Percentiles rank a stretch among this genome's conserved stretches.
Evolutionary conservation across 192 early-diverging fungal genomes (phyloP).

Genomic region (Spinellus fusiger): DNA sequence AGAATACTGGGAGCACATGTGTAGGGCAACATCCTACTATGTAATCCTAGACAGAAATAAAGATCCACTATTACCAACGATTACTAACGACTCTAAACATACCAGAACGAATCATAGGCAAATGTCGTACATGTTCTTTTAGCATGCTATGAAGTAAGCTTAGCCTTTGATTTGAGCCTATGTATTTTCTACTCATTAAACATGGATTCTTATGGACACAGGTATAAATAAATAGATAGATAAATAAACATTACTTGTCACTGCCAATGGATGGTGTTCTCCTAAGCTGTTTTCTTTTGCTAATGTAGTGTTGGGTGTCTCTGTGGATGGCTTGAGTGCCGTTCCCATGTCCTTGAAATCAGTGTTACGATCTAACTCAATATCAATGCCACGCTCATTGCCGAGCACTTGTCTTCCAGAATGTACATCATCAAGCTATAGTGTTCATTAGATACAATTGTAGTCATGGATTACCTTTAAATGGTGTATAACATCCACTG

Average conservation of each 20-base stretch:
- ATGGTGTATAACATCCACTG: constrained; percentile 76
- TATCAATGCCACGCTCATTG: constrained; percentile 66
- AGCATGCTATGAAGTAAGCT: constrained; percentile 12
- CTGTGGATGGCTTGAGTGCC: neutral
- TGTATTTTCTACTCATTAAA: too few species aligned
- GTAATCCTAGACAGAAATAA: neutral
- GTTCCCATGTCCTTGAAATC: constrained; percentile 41
- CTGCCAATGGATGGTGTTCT: neutral
- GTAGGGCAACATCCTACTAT: constrained; percentile 30
- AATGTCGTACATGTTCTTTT: constrained; percentile 8
- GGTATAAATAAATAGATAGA: too few species aligned
- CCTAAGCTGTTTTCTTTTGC: neutral
- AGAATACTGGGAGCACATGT: constrained; percentile 24
- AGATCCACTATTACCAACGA: neutral
- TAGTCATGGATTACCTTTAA: constrained; percentile 50
- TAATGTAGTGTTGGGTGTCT: neutral
- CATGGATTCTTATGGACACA: too few species aligned
- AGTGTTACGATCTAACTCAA: constrained; percentile 82
- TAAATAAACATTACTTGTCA: too few species aligned
- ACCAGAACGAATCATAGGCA: constrained; percentile 14
- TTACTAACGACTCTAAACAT: neutral
- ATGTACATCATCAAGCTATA: constrained; percentile 63
- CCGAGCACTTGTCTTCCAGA: constrained; percentile 68
- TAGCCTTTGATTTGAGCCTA: constrained; percentile 13
- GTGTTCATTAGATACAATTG: neutral